Conservation (phyloP, 495 filamentous ascomycete species). For the Xylaria grammica region DNA sequence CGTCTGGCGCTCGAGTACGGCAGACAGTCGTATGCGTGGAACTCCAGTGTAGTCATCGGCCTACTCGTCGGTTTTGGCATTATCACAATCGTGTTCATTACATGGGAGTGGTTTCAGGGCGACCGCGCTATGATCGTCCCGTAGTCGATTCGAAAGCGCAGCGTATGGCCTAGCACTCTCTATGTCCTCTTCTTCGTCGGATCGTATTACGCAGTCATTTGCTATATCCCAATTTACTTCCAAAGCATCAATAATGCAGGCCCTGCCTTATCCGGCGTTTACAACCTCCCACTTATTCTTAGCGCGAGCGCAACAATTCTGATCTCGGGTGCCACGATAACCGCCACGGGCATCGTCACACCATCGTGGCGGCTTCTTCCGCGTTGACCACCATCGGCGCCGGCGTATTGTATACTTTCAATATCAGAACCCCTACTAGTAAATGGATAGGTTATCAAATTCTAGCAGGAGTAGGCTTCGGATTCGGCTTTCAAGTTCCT, state of each 20-base stretch:
- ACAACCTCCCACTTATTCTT: slow-evolving; percentile 57
- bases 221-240: slow-evolving; percentile 70
- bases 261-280: slow-evolving; percentile 56
- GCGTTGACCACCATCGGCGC: slow-evolving; percentile 31
- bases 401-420: slow-evolving; percentile 56
- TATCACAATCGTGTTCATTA: slow-evolving; percentile 35
- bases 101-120: slow-evolving; percentile 41
- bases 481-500: slow-evolving; percentile 58
- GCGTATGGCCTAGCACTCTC: slow-evolving; percentile 43
- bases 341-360: slow-evolving; percentile 37
- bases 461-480: slow-evolving; percentile 62
- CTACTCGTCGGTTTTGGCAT: slow-evolving; percentile 47
- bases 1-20: slow-evolving; percentile 59
- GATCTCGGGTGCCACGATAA: slow-evolving; percentile 37
- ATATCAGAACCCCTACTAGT: slow-evolving; percentile 29
- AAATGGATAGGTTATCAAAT: slow-evolving; percentile 69
- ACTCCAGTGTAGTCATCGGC: slow-evolving; percentile 49
- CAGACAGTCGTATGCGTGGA: slow-evolving; percentile 51
- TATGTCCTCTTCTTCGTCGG: slow-evolving; percentile 52
- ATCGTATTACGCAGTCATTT: slow-evolving; percentile 54
- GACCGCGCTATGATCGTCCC: slow-evolving; percentile 51
- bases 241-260: slow-evolving; percentile 54
- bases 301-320: slow-evolving; percentile 40
- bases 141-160: slow-evolving; percentile 50
- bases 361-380: slow-evolving; percentile 39